These are phyloP conservation scores for Pisolithus thermaeus DNA, from an alignment of 1,284 basidiomycete genomes.

Conservation along the genomic window DNA sequence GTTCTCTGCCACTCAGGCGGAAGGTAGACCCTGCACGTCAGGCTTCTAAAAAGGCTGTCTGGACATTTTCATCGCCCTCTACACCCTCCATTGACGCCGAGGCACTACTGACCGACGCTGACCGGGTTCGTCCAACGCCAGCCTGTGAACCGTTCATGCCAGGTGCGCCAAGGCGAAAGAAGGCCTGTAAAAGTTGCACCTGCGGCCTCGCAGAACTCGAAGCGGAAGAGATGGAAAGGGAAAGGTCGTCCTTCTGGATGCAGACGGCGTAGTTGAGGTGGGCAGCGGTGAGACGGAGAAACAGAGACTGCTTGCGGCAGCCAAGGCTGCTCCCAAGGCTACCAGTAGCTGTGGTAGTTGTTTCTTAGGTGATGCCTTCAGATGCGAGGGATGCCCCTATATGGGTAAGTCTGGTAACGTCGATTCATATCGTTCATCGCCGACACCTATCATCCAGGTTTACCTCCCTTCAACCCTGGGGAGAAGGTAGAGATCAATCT, in stretches of 20 bases:
- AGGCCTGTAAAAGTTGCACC: conserved; percentile 92
- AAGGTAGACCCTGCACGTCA: conserved; percentile 52
- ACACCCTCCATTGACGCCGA: conserved; percentile 73
- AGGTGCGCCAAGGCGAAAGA: conserved; percentile 61
- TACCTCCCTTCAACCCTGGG: conserved; percentile 97
- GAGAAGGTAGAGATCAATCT: conserved; percentile 92
- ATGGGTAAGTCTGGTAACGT: conserved; percentile 58
- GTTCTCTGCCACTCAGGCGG: conserved; percentile 42
- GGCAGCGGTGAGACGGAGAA: conserved; percentile 56
- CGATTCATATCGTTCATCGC: conserved; percentile 4
- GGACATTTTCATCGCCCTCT: conserved; percentile 61
- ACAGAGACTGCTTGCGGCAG: conserved; percentile 57
- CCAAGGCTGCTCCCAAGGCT: conserved; percentile 69
- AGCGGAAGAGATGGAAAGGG: conserved; percentile 61
- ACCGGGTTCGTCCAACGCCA: conserved; percentile 62
- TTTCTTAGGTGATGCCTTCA: conserved; percentile 96
- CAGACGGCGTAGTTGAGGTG: conserved; percentile 55
- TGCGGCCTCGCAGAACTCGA: conserved; percentile 93
- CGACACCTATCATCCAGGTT: conserved; percentile 43
- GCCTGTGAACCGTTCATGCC: conserved; percentile 59
- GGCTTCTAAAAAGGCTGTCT: conserved; percentile 72
- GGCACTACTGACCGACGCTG: conserved; percentile 65
- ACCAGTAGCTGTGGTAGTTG: conserved; percentile 98
- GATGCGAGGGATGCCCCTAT: conserved; percentile 94
- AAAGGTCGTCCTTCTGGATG: conserved; percentile 65